Conservation (phyloP, 208 protist species). For the Crithidia expoeki region DNA sequence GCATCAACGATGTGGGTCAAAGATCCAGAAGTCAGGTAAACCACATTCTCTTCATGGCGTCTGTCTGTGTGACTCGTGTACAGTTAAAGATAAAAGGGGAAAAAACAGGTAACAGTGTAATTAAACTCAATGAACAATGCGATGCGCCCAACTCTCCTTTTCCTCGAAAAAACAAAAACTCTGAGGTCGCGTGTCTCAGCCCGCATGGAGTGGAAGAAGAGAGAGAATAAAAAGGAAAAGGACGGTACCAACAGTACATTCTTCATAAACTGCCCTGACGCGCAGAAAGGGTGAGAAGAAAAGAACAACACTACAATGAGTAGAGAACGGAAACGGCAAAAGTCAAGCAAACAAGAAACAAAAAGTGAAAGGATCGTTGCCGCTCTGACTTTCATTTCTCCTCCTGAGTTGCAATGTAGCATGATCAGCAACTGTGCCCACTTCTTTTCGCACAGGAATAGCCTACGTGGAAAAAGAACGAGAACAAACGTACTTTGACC, state of each 20-base stretch:
- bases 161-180: background rate
- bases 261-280: background rate
- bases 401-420: background rate
- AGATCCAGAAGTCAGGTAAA: background rate
- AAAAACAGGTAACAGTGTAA: slow-evolving; percentile 17
- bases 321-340: too few species aligned
- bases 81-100: slow-evolving; percentile 1
- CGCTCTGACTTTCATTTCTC: background rate
- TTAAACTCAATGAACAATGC: slow-evolving; percentile 6
- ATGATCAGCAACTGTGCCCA: too few species aligned
- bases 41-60: background rate
- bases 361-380: background rate
- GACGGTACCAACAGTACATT: background rate
- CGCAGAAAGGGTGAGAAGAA: background rate
- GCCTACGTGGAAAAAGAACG: background rate
- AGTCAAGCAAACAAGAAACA: background rate
- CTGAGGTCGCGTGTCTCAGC: background rate
- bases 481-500: background rate
- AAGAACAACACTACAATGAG: background rate
- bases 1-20: background rate
- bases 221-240: slow-evolving; percentile 1
- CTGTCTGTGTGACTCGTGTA: background rate
- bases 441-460: too few species aligned
- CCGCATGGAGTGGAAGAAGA: background rate
- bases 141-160: background rate